A percentile compares a stretch with the other conserved stretches of the same genome.
These are phyloP conservation scores for Beauveria asiatica DNA, from an alignment of 2,329 filamentous ascomycete genomes.

Conservation along the genomic window DNA sequence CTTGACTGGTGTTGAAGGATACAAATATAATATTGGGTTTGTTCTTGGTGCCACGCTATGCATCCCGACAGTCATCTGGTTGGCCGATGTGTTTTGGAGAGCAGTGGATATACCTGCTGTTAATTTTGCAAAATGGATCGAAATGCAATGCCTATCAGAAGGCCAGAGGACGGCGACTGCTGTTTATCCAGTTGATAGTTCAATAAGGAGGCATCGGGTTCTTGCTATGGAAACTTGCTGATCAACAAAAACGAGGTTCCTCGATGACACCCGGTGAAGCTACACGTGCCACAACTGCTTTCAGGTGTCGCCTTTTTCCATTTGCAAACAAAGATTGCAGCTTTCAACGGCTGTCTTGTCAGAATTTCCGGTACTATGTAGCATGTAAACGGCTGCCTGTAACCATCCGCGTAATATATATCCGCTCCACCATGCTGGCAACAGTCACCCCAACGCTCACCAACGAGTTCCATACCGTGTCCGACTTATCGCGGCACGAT, in stretches of 20 bases:
- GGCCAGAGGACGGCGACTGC: background rate
- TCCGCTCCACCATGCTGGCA: constrained; percentile 7
- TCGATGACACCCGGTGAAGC: too few relatives aligned
- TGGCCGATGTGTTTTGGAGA: constrained; percentile 48
- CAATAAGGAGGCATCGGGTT: background rate
- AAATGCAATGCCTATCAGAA: constrained; percentile 29
- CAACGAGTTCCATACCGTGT: constrained; percentile 5
- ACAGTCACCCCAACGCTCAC: constrained; percentile 10
- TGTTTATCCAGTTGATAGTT: background rate
- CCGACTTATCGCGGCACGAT: constrained; percentile 8
- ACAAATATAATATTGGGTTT: constrained; percentile 38
- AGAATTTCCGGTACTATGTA: too few relatives aligned
- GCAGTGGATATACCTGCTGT: constrained; percentile 47
- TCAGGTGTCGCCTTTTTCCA: too few relatives aligned
- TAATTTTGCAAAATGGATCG: constrained; percentile 47
- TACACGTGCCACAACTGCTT: too few relatives aligned
- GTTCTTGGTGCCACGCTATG: constrained; percentile 37
- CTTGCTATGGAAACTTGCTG: background rate
- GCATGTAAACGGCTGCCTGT: background rate
- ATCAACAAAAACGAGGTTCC: too few relatives aligned
- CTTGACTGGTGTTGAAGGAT: constrained; percentile 37
- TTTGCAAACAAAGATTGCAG: background rate
- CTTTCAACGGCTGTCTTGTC: too few relatives aligned
- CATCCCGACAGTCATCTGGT: constrained; percentile 44
- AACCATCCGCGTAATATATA: background rate